phyloP scores from a whole-genome alignment of 2,329 filamentous ascomycete species.

The Aspergillus fijiensis region DNA sequence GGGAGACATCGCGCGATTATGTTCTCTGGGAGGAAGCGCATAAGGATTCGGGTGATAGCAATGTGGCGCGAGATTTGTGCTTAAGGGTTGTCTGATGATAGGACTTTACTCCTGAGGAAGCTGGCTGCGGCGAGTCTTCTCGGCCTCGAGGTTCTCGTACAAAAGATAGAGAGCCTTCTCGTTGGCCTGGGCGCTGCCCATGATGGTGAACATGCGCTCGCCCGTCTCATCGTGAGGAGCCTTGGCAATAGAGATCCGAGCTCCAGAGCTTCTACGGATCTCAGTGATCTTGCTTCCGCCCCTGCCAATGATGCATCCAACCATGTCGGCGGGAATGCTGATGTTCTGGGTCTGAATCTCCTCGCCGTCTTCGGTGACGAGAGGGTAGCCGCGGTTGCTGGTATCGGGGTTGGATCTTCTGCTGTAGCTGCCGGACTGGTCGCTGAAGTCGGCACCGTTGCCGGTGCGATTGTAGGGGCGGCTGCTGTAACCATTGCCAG shows the following conservation, averaged over 20 bases:
- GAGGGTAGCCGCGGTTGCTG: conserved; percentile 75
- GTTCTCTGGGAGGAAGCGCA: conserved; percentile 6
- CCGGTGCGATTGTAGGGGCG: conserved; percentile 88
- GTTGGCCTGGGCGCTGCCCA: conserved; percentile 89
- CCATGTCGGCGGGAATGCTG: conserved; percentile 99
- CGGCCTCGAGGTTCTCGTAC: conserved; percentile 97
- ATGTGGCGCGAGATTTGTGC: conserved; percentile 2
- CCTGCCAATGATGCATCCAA: conserved; percentile 97
- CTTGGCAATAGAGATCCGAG: conserved; percentile 97
- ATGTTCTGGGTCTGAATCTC: conserved; percentile 99
- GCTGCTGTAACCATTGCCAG: conserved; percentile 53
- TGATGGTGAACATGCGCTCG: conserved; percentile 99
- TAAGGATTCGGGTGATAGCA: background rate
- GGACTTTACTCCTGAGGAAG: conserved; percentile 56
- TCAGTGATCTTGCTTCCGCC: conserved; percentile 97
- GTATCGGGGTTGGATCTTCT: conserved; percentile 83
- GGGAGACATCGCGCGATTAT: conserved; percentile 8
- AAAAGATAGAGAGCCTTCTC: conserved; percentile 94
- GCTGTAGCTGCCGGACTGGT: conserved; percentile 68
- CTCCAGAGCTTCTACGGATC: conserved; percentile 94
- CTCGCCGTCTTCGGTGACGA: conserved; percentile 93
- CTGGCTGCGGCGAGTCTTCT: conserved; percentile 97
- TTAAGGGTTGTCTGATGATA: conserved; percentile 2
- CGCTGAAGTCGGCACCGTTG: conserved; percentile 96
- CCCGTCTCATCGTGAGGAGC: conserved; percentile 94